phyloP scores from a whole-genome alignment of 164 flowering plant species.

The Vitis cinerea region DNA sequence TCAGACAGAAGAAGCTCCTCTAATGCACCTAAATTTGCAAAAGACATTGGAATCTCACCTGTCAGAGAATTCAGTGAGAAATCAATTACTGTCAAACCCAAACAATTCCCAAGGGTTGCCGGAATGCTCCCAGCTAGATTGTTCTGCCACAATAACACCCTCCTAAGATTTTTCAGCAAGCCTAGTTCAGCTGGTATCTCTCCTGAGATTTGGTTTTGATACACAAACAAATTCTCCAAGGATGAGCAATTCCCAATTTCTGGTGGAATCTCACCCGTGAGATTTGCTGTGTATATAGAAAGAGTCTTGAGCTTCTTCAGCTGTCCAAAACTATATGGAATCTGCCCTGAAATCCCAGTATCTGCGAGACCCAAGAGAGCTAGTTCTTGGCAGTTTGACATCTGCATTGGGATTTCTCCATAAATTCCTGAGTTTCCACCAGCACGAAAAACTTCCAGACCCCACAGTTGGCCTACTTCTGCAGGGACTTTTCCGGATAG shows the following conservation, averaged over 20 bases:
- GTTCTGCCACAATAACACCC: slow-evolving; percentile 56
- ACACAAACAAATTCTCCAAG: slow-evolving; percentile 47
- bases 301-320: slow-evolving; percentile 48
- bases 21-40: slow-evolving; percentile 30
- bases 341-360: slow-evolving; percentile 52
- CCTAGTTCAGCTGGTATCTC: slow-evolving; percentile 44
- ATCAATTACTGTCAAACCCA: slow-evolving; percentile 40
- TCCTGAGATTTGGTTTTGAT: slow-evolving; percentile 49
- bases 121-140: slow-evolving; percentile 46
- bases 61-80: slow-evolving; percentile 49
- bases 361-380: slow-evolving; percentile 53
- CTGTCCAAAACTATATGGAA: slow-evolving; percentile 47
- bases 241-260: slow-evolving; percentile 49
- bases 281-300: slow-evolving; percentile 52
- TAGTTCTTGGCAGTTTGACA: slow-evolving; percentile 43
- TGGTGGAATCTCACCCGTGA: slow-evolving; percentile 53
- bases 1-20: slow-evolving; percentile 50
- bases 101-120: slow-evolving; percentile 40
- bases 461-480: slow-evolving; percentile 32
- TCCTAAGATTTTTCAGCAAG: slow-evolving; percentile 35
- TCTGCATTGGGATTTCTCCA: slow-evolving; percentile 54
- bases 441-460: slow-evolving; percentile 48
- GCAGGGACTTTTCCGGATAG: slow-evolving; percentile 50
- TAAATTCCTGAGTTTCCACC: slow-evolving; percentile 51
- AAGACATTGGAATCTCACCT: slow-evolving; percentile 42